These are phyloP conservation scores for Stephanodiscus triporus DNA, from an alignment of 108 stramenopile genomes.

Conservation along the genomic window DNA sequence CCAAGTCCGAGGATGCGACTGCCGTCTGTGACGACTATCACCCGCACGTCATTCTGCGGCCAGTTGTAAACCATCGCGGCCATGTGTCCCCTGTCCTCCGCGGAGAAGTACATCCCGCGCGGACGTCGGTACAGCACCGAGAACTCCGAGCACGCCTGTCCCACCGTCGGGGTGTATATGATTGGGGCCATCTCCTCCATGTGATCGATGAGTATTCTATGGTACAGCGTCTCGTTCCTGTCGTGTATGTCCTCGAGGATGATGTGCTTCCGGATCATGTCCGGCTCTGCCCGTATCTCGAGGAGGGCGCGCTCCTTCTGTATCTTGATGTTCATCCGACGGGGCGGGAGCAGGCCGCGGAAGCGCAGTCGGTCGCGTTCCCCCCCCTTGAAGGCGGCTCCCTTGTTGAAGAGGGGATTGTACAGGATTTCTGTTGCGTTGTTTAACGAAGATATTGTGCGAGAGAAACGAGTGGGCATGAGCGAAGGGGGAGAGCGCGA, in stretches of 20 bases:
- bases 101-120: slow-evolving; percentile 95
- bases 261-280: slow-evolving; percentile 90
- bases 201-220: slow-evolving; percentile 92
- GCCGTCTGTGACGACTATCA: slow-evolving; percentile 98
- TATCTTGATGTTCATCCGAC: slow-evolving; percentile 62
- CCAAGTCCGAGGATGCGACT: slow-evolving; percentile 95
- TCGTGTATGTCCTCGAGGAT: slow-evolving; percentile 94
- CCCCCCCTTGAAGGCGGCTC: slow-evolving; percentile 83
- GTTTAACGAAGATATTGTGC: background rate
- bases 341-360: slow-evolving; percentile 84
- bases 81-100: slow-evolving; percentile 92
- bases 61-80: slow-evolving; percentile 95
- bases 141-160: slow-evolving; percentile 94
- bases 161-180: slow-evolving; percentile 99
- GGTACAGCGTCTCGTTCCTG: slow-evolving; percentile 96
- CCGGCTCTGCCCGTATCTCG: slow-evolving; percentile 63
- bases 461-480: background rate
- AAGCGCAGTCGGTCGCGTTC: slow-evolving; percentile 90
- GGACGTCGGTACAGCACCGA: slow-evolving; percentile 77
- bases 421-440: slow-evolving; percentile 42
- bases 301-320: slow-evolving; percentile 73
- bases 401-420: slow-evolving; percentile 88
- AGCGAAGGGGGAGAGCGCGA: background rate
- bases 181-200: slow-evolving; percentile 96
- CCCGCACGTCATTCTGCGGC: slow-evolving; percentile 94